Evolutionary conservation across 2,329 filamentous ascomycete species (phyloP).

Genomic region (Thelonectria olida): DNA sequence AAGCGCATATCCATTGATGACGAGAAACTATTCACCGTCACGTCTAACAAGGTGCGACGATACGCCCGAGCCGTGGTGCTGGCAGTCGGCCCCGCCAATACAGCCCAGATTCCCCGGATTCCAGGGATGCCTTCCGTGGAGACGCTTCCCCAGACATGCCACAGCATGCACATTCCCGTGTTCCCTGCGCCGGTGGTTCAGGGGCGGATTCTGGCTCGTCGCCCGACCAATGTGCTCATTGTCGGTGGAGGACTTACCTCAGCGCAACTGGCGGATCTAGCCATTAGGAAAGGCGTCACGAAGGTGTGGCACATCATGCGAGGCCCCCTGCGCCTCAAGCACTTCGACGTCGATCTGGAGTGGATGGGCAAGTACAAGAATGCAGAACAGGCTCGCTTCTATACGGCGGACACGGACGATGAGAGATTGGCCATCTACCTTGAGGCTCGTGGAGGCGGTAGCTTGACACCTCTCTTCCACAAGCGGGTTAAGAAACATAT

Average conservation of each 20-base stretch:
- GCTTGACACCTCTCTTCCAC: conserved; percentile 74
- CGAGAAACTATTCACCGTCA: conserved; percentile 71
- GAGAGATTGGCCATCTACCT: conserved; percentile 74
- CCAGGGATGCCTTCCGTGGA: conserved; percentile 43
- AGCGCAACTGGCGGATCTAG: conserved; percentile 76
- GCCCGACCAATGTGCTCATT: conserved; percentile 71
- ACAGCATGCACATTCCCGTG: conserved; percentile 70
- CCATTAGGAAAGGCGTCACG: conserved; percentile 69
- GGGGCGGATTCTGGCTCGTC: conserved; percentile 59
- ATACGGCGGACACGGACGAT: conserved; percentile 76
- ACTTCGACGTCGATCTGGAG: conserved; percentile 78
- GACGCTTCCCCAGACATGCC: conserved; percentile 59
- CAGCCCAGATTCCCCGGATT: conserved; percentile 58
- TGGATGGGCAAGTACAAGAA: conserved; percentile 90
- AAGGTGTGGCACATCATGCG: conserved; percentile 79
- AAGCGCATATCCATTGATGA: conserved; percentile 54
- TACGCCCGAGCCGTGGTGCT: conserved; percentile 73
- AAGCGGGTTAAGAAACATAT: conserved; percentile 73
- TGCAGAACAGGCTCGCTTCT: conserved; percentile 78
- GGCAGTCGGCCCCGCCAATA: conserved; percentile 74
- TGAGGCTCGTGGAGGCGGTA: conserved; percentile 77
- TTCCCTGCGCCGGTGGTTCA: conserved; percentile 65
- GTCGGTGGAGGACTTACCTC: conserved; percentile 81
- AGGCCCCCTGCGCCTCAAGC: conserved; percentile 68
- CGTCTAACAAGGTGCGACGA: conserved; percentile 61